Percentiles rank a stretch among this genome's conserved stretches.
Conservation (phyloP, 148 eudicot species). For the Vaccinium macrocarpon region DNA sequence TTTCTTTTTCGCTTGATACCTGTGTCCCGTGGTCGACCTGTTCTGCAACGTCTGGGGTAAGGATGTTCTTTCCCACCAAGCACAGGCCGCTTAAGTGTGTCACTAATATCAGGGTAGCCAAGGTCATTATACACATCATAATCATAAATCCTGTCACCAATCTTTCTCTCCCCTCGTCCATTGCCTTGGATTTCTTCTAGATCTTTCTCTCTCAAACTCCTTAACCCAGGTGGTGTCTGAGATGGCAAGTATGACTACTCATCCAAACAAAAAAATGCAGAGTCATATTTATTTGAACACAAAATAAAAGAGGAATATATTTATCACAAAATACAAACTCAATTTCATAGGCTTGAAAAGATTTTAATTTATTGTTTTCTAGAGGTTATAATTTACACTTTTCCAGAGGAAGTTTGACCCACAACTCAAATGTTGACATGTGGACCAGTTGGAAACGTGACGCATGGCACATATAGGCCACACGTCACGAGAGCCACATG, state of each 20-base stretch:
- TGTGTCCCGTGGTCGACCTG: no score
- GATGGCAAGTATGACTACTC: constrained; percentile 67
- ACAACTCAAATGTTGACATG: no score
- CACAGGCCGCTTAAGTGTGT: constrained; percentile 46
- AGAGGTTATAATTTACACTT: neutral
- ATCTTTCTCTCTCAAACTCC: constrained; percentile 42
- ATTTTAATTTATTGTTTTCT: neutral
- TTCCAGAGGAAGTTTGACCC: no score
- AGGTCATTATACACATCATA: constrained; percentile 83
- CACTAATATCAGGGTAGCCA: constrained; percentile 48
- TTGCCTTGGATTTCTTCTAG: constrained; percentile 45
- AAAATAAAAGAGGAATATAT: no score
- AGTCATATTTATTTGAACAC: neutral
- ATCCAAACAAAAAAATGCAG: neutral
- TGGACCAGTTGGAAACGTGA: no score
- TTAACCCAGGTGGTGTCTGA: constrained; percentile 67
- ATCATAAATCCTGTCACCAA: constrained; percentile 65
- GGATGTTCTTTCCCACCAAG: constrained; percentile 1
- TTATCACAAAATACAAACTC: no score
- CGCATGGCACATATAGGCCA: no score
- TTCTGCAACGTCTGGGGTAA: no score
- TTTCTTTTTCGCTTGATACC: no score
- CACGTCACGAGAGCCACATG: no score
- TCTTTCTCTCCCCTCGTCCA: constrained; percentile 53
- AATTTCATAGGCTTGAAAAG: neutral